Conservation (phyloP, 495 filamentous ascomycete genomes). For the Lasiosphaeria miniovina region DNA sequence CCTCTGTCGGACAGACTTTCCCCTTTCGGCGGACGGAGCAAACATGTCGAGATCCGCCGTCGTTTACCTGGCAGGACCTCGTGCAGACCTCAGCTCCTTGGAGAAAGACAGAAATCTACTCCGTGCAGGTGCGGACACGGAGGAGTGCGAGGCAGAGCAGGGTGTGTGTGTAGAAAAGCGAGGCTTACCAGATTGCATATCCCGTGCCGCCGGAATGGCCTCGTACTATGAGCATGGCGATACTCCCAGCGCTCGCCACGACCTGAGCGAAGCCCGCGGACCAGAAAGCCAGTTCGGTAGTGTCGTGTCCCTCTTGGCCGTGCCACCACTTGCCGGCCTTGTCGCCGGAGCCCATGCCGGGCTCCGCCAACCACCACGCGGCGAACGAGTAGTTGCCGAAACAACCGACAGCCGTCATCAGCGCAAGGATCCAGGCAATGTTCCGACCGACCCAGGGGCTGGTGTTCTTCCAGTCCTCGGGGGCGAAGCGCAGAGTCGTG, state of each 20-base stretch:
- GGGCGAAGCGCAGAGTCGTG: conserved; percentile 34
- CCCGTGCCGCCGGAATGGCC: conserved; percentile 41
- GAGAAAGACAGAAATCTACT: no score
- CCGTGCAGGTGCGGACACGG: no score
- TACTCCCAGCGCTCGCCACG: conserved; percentile 26
- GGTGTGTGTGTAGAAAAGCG: background rate
- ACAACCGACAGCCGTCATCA: conserved; percentile 27
- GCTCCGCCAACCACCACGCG: conserved; percentile 38
- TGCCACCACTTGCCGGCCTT: conserved; percentile 37
- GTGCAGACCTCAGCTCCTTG: background rate
- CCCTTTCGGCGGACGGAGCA: background rate
- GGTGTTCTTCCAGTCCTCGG: conserved; percentile 31
- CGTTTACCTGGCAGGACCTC: no score
- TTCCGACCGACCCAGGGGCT: conserved; percentile 35
- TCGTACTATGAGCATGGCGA: conserved; percentile 36
- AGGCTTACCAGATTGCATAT: conserved; percentile 41
- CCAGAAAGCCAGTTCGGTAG: conserved; percentile 46
- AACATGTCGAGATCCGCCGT: no score
- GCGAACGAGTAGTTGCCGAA: conserved; percentile 32
- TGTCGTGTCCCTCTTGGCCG: conserved; percentile 37
- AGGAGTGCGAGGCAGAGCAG: no score
- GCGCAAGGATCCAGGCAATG: conserved; percentile 29
- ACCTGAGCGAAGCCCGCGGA: conserved; percentile 30
- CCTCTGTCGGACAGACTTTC: conserved; percentile 1
- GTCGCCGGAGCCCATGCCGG: conserved; percentile 19